Evolutionary conservation across 768 basidiomycete species (phyloP).

Genomic region (Kwoniella sp.): DNA sequence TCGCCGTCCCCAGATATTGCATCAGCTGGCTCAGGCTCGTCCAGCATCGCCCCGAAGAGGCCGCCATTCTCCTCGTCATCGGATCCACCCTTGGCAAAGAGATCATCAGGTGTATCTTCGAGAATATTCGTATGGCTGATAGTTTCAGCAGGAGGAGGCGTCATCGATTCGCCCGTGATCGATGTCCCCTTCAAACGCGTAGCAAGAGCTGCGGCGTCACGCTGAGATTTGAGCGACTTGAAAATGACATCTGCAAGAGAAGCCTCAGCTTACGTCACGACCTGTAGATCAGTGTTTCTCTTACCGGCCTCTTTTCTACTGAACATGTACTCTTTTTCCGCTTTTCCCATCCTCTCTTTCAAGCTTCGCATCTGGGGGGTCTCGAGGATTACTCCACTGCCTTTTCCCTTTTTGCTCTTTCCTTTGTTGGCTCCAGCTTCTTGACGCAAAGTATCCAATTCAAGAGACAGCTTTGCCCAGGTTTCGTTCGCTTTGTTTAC

Average conservation of each 20-base stretch:
- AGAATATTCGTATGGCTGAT: constrained; percentile 3
- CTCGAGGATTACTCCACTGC: constrained; percentile 36
- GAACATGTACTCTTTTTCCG: constrained; percentile 56
- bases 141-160: not conserved
- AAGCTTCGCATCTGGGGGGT: constrained; percentile 44
- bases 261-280: not conserved
- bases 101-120: constrained; percentile 2
- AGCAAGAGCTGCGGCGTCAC: constrained; percentile 40
- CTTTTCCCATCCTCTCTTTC: constrained; percentile 39
- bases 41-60: constrained; percentile 74
- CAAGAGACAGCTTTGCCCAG: constrained; percentile 40
- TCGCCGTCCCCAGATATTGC: constrained; percentile 57
- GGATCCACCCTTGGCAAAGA: constrained; percentile 4
- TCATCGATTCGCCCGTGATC: not conserved
- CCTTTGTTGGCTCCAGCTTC: constrained; percentile 28
- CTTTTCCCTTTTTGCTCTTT: constrained; percentile 43
- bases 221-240: constrained; percentile 34
- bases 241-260: constrained; percentile 34
- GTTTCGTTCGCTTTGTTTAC: constrained; percentile 39
- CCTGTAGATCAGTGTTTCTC: not conserved
- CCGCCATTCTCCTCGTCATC: constrained; percentile 57
- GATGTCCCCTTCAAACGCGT: constrained; percentile 32
- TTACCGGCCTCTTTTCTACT: constrained; percentile 53
- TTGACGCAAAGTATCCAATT: constrained; percentile 33
- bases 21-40: constrained; percentile 58